These are phyloP conservation scores for Echinochloa phyllopogon DNA, from an alignment of 176 grass and related monocot species.

Conservation along the genomic window DNA sequence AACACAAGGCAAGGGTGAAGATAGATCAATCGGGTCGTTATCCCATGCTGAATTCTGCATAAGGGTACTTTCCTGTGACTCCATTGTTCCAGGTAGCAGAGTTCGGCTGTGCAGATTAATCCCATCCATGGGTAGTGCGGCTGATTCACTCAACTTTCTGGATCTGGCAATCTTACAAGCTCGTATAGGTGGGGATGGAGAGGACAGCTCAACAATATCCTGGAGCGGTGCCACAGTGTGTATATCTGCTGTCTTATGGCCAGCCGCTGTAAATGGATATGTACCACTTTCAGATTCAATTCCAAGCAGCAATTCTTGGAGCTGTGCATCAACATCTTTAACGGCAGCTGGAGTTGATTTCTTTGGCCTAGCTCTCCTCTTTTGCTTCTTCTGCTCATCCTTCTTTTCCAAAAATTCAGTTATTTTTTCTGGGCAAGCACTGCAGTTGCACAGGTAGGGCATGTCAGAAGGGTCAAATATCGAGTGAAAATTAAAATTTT, in stretches of 20 bases:
- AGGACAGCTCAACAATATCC: constrained; percentile 66
- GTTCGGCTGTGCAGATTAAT: constrained; percentile 49
- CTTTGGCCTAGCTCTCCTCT: constrained; percentile 64
- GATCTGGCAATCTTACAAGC: constrained; percentile 54
- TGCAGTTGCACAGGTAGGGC: constrained; percentile 45
- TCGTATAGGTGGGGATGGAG: constrained; percentile 60
- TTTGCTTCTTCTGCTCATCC: constrained; percentile 71
- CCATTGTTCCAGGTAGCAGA: constrained; percentile 44
- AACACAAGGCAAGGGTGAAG: constrained; percentile 29
- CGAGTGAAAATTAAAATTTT: background rate
- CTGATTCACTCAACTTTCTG: constrained; percentile 19
- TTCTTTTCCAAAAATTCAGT: constrained; percentile 78
- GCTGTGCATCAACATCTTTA: constrained; percentile 59
- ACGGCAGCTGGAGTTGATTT: constrained; percentile 55
- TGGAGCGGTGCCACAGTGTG: background rate
- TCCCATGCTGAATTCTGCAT: background rate
- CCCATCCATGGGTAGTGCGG: constrained; percentile 23
- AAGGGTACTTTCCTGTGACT: constrained; percentile 20
- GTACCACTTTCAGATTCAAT: constrained; percentile 58
- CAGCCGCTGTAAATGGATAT: constrained; percentile 21
- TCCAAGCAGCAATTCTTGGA: constrained; percentile 61
- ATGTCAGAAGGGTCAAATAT: constrained; percentile 4
- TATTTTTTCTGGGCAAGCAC: constrained; percentile 90
- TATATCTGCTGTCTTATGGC: constrained; percentile 23
- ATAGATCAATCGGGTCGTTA: constrained; percentile 3